Conservation (phyloP, 2,329 filamentous ascomycete species). For the Nothophaeocryptopus gaeumannii region DNA sequence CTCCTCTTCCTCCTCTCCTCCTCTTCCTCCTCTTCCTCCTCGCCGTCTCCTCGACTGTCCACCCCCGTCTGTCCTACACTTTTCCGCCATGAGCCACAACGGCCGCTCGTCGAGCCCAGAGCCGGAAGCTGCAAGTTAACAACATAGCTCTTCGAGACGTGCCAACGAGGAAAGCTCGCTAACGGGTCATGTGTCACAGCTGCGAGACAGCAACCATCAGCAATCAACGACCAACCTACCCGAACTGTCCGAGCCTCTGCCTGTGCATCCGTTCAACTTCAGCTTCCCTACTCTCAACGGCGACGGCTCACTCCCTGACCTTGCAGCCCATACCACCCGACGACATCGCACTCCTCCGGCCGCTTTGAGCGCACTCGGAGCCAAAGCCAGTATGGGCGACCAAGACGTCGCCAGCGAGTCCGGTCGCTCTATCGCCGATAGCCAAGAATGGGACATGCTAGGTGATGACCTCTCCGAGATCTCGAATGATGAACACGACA, state of each 20-base stretch:
- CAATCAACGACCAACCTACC: not conserved
- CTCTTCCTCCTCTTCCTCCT: too few species aligned
- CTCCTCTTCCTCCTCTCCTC: too few species aligned
- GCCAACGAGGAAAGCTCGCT: slow-evolving; percentile 1
- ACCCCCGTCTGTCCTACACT: too few species aligned
- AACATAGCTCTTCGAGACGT: too few species aligned
- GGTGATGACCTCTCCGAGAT: slow-evolving; percentile 33
- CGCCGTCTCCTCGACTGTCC: too few species aligned
- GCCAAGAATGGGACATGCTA: slow-evolving; percentile 32
- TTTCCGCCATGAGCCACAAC: not conserved
- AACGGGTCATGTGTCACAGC: slow-evolving; percentile 19
- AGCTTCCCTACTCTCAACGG: slow-evolving; percentile 30
- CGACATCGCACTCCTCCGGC: slow-evolving; percentile 29
- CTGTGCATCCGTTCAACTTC: slow-evolving; percentile 20
- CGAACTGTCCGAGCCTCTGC: too few species aligned
- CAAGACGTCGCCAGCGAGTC: slow-evolving; percentile 17
- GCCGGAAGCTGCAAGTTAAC: not conserved
- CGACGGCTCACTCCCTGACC: slow-evolving; percentile 31
- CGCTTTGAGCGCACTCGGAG: slow-evolving; percentile 30
- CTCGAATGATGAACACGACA: slow-evolving; percentile 33
- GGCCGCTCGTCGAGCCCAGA: not conserved
- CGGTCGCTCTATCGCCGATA: slow-evolving; percentile 24
- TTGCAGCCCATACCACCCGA: slow-evolving; percentile 16
- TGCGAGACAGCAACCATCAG: not conserved
- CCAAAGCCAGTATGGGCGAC: slow-evolving; percentile 24